Percentiles rank a stretch among this genome's conserved stretches.
phyloP scores from a whole-genome alignment of 2,329 filamentous ascomycete species.

The Kalmusia sp. region DNA sequence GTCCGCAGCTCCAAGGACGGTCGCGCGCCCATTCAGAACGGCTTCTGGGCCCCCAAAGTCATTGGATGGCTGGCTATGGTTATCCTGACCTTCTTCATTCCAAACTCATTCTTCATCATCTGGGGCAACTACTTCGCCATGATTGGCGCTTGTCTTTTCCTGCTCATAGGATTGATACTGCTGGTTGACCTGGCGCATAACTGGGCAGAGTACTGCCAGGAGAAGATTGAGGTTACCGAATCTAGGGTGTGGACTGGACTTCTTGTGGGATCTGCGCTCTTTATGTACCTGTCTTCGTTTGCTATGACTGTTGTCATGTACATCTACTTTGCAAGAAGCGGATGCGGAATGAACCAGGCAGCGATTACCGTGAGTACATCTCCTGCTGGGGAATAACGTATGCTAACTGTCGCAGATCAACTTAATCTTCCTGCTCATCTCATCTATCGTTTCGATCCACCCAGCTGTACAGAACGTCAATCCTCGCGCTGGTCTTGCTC shows the following conservation, averaged over 20 bases:
- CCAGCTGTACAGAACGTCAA: constrained; percentile 91
- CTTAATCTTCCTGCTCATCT: constrained; percentile 78
- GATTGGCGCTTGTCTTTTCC: constrained; percentile 87
- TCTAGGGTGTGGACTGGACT: constrained; percentile 84
- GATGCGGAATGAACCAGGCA: constrained; percentile 95
- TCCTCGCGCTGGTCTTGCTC: constrained; percentile 91
- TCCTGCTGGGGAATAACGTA: neutral
- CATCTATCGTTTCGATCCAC: constrained; percentile 87
- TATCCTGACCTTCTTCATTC: constrained; percentile 93
- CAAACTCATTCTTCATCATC: constrained; percentile 90
- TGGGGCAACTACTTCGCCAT: constrained; percentile 96
- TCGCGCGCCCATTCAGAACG: constrained; percentile 89
- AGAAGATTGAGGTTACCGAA: constrained; percentile 89
- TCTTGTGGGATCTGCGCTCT: constrained; percentile 87
- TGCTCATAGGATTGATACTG: constrained; percentile 89
- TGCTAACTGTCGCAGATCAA: constrained; percentile 66
- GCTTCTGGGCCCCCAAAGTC: constrained; percentile 98
- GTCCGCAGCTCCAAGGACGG: constrained; percentile 87
- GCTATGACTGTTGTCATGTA: constrained; percentile 98
- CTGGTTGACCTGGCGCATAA: constrained; percentile 94
- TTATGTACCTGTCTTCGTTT: constrained; percentile 90
- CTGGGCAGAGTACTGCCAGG: constrained; percentile 95
- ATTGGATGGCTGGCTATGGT: constrained; percentile 87
- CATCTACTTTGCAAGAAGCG: constrained; percentile 84
- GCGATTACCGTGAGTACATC: constrained; percentile 73